Conservation (phyloP, 805 yeast species). For the Candida germanica region DNA sequence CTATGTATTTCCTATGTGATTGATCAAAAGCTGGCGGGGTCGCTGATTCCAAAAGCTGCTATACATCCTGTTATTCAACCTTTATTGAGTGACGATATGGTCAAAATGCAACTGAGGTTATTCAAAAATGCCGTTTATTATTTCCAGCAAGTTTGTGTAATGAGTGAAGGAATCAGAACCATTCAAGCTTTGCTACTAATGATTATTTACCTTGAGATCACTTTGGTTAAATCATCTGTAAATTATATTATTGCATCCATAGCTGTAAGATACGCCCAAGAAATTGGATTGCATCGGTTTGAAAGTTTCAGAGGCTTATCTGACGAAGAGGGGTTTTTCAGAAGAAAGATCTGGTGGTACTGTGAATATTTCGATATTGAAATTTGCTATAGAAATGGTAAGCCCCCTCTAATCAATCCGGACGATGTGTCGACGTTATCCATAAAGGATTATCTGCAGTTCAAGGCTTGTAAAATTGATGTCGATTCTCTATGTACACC, state of each 20-base stretch:
- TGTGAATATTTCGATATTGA: conserved; percentile 38
- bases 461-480: background rate
- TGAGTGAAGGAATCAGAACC: conserved; percentile 50
- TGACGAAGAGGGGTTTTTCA: conserved; percentile 18
- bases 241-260: conserved; percentile 28
- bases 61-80: background rate
- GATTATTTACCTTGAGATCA: conserved; percentile 34
- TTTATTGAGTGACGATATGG: conserved; percentile 14
- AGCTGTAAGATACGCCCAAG: conserved; percentile 40
- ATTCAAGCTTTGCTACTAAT: conserved; percentile 52
- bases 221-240: conserved; percentile 26
- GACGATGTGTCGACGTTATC: conserved; percentile 29
- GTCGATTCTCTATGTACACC: background rate
- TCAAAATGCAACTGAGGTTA: conserved; percentile 17
- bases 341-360: conserved; percentile 35
- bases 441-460: conserved; percentile 16
- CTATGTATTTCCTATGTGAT: conserved; percentile 22
- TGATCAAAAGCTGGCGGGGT: conserved; percentile 12
- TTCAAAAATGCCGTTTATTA: conserved; percentile 42
- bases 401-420: conserved; percentile 36
- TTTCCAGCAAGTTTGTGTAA: conserved; percentile 47
- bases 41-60: background rate
- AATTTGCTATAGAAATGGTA: conserved; percentile 36
- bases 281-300: conserved; percentile 37
- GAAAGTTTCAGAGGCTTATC: conserved; percentile 25